These are phyloP conservation scores for Ochetophila trinervis DNA, from an alignment of 306 rosid species.

Conservation along the genomic window DNA sequence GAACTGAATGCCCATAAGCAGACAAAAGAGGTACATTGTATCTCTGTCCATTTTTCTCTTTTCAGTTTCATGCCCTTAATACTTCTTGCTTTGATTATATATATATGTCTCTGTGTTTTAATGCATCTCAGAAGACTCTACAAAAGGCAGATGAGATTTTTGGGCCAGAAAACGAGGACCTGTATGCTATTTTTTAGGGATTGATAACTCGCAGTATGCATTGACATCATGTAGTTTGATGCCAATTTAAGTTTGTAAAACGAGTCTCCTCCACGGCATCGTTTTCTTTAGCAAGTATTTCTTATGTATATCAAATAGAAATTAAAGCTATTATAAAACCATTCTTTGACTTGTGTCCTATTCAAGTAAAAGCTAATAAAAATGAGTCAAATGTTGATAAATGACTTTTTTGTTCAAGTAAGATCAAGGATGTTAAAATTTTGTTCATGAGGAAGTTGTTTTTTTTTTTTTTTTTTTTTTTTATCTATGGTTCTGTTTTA, in stretches of 20 bases:
- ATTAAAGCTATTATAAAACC: constrained; percentile 25
- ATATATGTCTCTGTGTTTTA: not conserved
- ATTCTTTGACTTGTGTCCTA: constrained; percentile 36
- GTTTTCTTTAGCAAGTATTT: not conserved
- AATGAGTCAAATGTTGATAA: too few relatives aligned
- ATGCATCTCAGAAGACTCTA: constrained; percentile 72
- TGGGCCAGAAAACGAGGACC: constrained; percentile 87
- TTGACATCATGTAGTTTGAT: constrained; percentile 21
- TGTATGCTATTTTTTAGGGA: constrained; percentile 75
- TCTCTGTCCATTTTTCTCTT: not conserved
- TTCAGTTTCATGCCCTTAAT: not conserved
- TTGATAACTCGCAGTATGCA: constrained; percentile 74
- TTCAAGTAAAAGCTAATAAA: not conserved
- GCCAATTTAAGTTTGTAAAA: constrained; percentile 24
- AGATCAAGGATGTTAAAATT: too few relatives aligned
- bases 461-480: too few relatives aligned
- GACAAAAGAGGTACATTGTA: constrained; percentile 67
- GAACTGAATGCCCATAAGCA: constrained; percentile 88
- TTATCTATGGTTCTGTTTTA: too few relatives aligned
- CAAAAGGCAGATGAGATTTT: constrained; percentile 86
- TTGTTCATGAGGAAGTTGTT: too few relatives aligned
- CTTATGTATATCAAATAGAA: not conserved
- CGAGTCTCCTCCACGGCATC: not conserved
- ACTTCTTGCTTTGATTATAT: not conserved
- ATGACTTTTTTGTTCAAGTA: too few relatives aligned